Base-by-base conservation (phyloP, 495 filamentous ascomycete species). In the Apodospora peruviana region DNA sequence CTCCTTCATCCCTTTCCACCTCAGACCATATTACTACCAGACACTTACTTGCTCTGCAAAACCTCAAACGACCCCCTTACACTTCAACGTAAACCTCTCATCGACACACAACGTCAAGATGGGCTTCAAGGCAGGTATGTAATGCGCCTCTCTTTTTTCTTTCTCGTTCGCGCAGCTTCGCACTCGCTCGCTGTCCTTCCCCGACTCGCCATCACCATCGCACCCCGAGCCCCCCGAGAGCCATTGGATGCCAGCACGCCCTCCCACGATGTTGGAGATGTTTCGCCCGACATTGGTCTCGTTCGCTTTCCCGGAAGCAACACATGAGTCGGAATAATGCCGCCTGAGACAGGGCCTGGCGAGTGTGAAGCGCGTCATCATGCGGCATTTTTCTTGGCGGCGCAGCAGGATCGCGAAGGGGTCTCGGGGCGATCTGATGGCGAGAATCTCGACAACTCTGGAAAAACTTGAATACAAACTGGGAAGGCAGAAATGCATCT, bases 51-150 rank as follows among this genome's bases (percentile, higher is more conserved):
- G n/a, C n/a, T n/a, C n/a, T n/a, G n/a, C n/a, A n/a, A n/a, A n/a
- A n/a, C n/a, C n/a, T n/a, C n/a, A n/a, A n/a, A n/a, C n/a, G n/a
- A n/a, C n/a, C n/a, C n/a, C n/a, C n/a, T n/a, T n/a, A n/a, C n/a
- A n/a, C n/a, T n/a, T n/a, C n/a, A n/a, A n/a, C n/a, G n/a, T 40
- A n/a, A 5, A 5, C 16, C 16, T 40, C 37, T 40, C 8, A n/a
- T n/a, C 37, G 5, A 10, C 37, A 40, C 37, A 40, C 37, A n/a
- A 7, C 37, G 52, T 61, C 72, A 74, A 71, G 53, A 75, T 75
- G 72, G 48, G 44, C 58, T 64, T 66, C 68, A 51, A 60, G 55
- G 37, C 57, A 32, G 72, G 72, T 75, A 72, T 22, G 72, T 73
- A 14, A 18, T n/a, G 1, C 1, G 2, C 1, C n/a, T 34, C 9